These are phyloP conservation scores for Fusarium falciforme DNA, from an alignment of 2,329 filamentous ascomycete genomes.

Conservation along the genomic window DNA sequence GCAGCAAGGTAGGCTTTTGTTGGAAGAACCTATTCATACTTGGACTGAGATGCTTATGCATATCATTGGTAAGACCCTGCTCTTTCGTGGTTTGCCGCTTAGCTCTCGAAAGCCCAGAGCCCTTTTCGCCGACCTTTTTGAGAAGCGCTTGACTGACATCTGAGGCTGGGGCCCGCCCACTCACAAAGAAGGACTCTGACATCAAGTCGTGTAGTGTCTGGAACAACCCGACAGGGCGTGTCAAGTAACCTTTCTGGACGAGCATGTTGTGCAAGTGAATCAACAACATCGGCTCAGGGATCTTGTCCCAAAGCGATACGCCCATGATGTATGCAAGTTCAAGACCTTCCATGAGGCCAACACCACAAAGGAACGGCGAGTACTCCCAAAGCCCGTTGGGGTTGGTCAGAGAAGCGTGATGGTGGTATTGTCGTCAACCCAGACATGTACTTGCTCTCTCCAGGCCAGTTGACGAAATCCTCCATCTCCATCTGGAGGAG, in stretches of 20 bases:
- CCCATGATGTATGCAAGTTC: constrained; percentile 50
- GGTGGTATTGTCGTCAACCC: constrained; percentile 45
- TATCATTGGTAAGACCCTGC: not conserved
- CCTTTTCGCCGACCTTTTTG: not conserved
- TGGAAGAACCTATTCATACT: constrained; percentile 47
- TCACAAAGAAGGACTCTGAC: constrained; percentile 10
- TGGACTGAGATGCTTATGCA: not conserved
- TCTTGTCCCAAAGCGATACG: constrained; percentile 53
- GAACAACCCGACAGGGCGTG: constrained; percentile 48
- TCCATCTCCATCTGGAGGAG: constrained; percentile 11
- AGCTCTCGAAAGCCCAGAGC: not conserved
- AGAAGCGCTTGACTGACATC: constrained; percentile 16
- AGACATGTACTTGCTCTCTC: constrained; percentile 23
- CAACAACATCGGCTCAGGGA: constrained; percentile 53
- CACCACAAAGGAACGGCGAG: constrained; percentile 61
- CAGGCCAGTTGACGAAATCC: constrained; percentile 34
- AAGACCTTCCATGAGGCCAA: constrained; percentile 57
- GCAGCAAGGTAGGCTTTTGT: constrained; percentile 46
- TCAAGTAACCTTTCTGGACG: constrained; percentile 54
- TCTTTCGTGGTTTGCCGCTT: not conserved
- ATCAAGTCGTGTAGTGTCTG: constrained; percentile 38
- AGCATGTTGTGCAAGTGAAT: constrained; percentile 63
- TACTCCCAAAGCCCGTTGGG: constrained; percentile 60
- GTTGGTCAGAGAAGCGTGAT: constrained; percentile 56
- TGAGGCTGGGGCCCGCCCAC: constrained; percentile 16